Evolutionary conservation across 75 land plant species (phyloP), one percentile per base, ranked within the genome.

Genomic region (Cunninghamia lanceolata): DNA sequence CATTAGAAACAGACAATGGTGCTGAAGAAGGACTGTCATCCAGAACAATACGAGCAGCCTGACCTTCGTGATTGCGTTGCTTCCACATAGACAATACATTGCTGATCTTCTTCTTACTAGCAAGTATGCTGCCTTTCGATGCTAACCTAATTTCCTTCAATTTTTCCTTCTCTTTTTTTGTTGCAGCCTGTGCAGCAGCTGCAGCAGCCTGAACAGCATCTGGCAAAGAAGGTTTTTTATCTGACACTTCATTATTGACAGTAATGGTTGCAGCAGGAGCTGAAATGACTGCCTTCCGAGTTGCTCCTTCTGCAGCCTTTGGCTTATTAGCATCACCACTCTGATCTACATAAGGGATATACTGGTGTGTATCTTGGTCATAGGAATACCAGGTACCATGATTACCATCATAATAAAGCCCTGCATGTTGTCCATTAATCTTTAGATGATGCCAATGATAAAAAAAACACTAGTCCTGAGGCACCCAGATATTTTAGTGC

Each of bases 141-240:
- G 97, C 95, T 11, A 96, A 87, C 84, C 91, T 94, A 80, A 95
- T 92, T 83, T 98, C 99, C 86, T 95, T 97, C 54, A 66, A 3
- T 83, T 93, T 97, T 88, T 98, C 99, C 79, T 94, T 98, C 81
- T 95, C 99, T 86, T 93, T 96, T 91, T 96, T 98, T 54, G 96
- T 97, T 53, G 97, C 94, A 80, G 94, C 94, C 81, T 94, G 85
- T 79, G 99, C 99, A 59, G 99, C 99, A 43, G 90, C 86, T 13
- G 95, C 97, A 83, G 99, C 96, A 81, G 99, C 97, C 82, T 96
- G 99, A 30, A 97, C 96, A 75, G 99, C 96, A 89, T 98, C 99
- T 85, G 97, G 94, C 80, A 98, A 82, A 80, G 96, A 93, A 19
- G 94, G 90, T 81, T 90, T 82, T 78, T 92, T 95, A 82, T 95